Evolutionary conservation across 305 asterid species (phyloP).

Genomic region (Fraxinus floribunda): DNA sequence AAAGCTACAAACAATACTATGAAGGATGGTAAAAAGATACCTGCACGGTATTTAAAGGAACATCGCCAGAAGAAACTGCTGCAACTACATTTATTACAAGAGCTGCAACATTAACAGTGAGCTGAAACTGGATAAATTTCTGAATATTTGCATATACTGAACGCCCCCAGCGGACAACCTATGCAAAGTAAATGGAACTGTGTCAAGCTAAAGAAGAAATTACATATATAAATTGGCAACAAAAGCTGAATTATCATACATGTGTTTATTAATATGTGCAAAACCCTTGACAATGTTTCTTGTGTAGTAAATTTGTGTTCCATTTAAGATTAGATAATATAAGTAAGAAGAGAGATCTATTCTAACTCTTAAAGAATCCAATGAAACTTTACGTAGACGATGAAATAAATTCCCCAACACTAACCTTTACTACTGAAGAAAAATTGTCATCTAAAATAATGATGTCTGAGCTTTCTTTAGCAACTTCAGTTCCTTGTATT

Average conservation of each 20-base stretch:
- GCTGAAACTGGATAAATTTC: slow-evolving; percentile 97
- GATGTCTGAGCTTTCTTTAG: slow-evolving; percentile 96
- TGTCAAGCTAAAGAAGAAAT: not conserved
- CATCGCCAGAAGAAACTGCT: slow-evolving; percentile 83
- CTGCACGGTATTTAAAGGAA: slow-evolving; percentile 94
- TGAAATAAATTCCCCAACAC: slow-evolving; percentile 22
- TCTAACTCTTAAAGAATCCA: not conserved
- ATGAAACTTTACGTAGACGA: slow-evolving; percentile 1
- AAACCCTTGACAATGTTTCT: not conserved
- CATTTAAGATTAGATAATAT: not conserved
- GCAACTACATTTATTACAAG: slow-evolving; percentile 85
- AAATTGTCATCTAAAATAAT: slow-evolving; percentile 89
- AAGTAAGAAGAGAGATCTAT: not conserved
- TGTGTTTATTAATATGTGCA: not conserved
- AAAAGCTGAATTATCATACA: not conserved
- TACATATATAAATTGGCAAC: not conserved
- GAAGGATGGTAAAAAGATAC: slow-evolving; percentile 35
- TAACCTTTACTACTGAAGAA: slow-evolving; percentile 88
- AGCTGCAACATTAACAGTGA: slow-evolving; percentile 94
- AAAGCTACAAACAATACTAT: not conserved
- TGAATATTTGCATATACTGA: slow-evolving; percentile 94
- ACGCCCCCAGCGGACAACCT: slow-evolving; percentile 99
- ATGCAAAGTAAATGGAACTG: slow-evolving; percentile 25
- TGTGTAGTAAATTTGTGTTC: not conserved
- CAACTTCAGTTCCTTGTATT: slow-evolving; percentile 97